phyloP scores from a whole-genome alignment of 768 basidiomycete species.

The Candolleomyces efflorescens region DNA sequence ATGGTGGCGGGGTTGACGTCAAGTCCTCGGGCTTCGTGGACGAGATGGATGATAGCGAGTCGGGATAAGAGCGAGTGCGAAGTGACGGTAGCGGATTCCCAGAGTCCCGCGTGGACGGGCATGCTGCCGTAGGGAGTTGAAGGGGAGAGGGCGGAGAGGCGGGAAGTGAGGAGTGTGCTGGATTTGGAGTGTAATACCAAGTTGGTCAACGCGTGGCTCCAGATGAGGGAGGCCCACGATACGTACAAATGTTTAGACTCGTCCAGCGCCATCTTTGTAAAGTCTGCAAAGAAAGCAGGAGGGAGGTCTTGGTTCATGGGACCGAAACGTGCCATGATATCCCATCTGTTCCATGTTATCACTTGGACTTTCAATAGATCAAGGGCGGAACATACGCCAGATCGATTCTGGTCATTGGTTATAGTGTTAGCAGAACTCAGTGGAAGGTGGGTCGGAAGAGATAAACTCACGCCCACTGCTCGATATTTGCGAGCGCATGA shows the following conservation, averaged over 20 bases:
- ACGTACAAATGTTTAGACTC: conserved; percentile 77
- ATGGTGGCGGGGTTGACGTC: conserved; percentile 84
- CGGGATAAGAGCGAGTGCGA: conserved; percentile 60
- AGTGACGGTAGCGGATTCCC: conserved; percentile 74
- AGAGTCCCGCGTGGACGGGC: conserved; percentile 74
- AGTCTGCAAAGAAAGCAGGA: conserved; percentile 75
- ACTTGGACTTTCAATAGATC: not conserved
- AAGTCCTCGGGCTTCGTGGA: conserved; percentile 79
- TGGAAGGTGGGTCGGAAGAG: not conserved
- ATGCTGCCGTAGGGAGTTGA: conserved; percentile 68
- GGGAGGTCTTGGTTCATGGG: conserved; percentile 56
- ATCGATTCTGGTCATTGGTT: conserved; percentile 48
- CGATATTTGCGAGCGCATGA: conserved; percentile 81
- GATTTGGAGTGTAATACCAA: not conserved
- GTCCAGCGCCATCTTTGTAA: conserved; percentile 80
- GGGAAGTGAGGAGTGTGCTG: conserved; percentile 54
- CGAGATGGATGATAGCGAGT: conserved; percentile 81
- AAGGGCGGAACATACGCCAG: conserved; percentile 50
- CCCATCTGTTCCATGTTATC: conserved; percentile 49
- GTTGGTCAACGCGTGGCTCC: too few species aligned
- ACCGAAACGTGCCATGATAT: conserved; percentile 78
- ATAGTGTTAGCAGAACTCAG: not conserved
- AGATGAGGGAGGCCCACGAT: too few species aligned
- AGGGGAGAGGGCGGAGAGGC: conserved; percentile 58
- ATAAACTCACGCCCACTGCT: conserved; percentile 72